Percentiles rank a stretch among this genome's conserved stretches.
Evolutionary conservation across 2,329 filamentous ascomycete species (phyloP).

Genomic region (Macrophomina pseudophaseolina): DNA sequence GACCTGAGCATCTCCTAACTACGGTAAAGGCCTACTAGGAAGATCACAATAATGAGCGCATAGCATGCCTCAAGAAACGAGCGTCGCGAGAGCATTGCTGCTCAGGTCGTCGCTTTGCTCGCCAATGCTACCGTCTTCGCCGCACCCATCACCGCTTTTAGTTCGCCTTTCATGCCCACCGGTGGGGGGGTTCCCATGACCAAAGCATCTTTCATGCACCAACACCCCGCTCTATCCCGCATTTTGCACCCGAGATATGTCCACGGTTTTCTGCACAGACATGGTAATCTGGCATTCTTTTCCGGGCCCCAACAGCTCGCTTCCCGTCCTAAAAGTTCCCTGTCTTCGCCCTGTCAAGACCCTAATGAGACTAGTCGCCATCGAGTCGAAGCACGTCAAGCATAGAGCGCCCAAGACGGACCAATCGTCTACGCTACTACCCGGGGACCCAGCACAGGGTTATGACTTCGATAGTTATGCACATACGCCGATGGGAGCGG

Average conservation of each 20-base stretch:
- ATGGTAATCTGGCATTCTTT: neutral
- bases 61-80: neutral
- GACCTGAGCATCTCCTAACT: slow-evolving; percentile 4
- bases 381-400: neutral
- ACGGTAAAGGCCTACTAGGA: neutral
- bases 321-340: neutral
- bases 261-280: neutral
- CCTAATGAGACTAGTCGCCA: neutral
- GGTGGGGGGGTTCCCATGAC: neutral
- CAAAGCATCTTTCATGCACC: slow-evolving; percentile 17
- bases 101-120: neutral
- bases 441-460: neutral
- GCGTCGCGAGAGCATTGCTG: neutral
- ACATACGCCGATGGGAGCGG: neutral
- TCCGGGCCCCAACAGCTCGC: neutral
- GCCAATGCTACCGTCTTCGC: neutral
- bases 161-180: slow-evolving; percentile 1
- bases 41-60: neutral
- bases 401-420: neutral
- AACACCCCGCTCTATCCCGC: neutral
- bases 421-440: neutral
- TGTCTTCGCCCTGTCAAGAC: neutral
- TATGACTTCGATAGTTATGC: neutral
- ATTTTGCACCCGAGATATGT: neutral
- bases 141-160: neutral